A percentile compares a stretch with the other conserved stretches of the same genome.
Evolutionary conservation across 441 rosid genomes (phyloP).

Genomic region (Geranium incanum): DNA sequence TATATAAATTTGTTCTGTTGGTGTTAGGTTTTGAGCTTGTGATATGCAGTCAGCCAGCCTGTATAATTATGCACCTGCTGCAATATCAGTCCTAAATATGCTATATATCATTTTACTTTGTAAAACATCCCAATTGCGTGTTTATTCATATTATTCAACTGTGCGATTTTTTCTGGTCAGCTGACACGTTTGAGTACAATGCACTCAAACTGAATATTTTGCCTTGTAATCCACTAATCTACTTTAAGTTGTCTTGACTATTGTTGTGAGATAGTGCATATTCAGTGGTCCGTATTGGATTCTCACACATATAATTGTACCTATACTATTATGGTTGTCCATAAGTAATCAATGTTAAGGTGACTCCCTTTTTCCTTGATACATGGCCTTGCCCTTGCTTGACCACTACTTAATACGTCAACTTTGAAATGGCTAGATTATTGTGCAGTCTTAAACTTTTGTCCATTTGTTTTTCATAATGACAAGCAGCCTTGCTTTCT

Average conservation of each 20-base stretch:
- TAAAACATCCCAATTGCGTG: neutral
- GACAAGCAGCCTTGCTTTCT: neutral
- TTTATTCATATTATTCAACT: neutral
- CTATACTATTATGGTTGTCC: no score
- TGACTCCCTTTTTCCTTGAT: no score
- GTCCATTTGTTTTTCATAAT: neutral
- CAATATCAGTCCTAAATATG: neutral
- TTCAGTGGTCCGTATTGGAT: neutral
- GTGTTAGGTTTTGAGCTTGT: no score
- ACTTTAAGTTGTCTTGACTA: neutral
- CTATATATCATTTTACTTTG: neutral
- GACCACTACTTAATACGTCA: neutral
- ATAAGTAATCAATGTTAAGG: no score
- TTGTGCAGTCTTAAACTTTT: neutral
- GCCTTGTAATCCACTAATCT: neutral
- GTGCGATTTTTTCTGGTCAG: neutral
- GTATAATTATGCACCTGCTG: neutral
- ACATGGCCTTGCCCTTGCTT: neutral
- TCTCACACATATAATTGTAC: neutral
- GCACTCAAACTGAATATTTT: neutral
- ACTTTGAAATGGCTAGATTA: neutral
- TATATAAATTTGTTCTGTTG: neutral
- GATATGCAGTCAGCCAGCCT: no score
- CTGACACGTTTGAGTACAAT: neutral
- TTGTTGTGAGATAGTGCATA: neutral